Evolutionary conservation across 192 early-diverging fungal genomes (phyloP), one percentile per base, ranked within the genome.

Genomic region (Coemansia sp.): DNA sequence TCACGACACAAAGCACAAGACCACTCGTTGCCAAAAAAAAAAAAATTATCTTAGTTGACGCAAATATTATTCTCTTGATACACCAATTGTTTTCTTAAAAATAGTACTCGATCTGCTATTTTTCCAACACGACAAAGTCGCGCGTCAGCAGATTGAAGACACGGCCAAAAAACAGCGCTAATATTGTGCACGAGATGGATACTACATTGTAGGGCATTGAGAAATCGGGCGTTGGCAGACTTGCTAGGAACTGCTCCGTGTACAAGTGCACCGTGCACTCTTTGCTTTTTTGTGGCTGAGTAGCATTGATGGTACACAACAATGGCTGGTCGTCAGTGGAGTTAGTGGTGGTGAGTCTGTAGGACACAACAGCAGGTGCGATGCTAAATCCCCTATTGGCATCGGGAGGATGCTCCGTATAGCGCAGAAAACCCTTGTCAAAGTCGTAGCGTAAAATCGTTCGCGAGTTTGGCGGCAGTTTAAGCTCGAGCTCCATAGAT

Each of bases 171-270:
- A 93, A 96, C 47, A 97, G 74, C 7, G 94, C 94, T 59, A 98
- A 86, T 6, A 97, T 86, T 0, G 97, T 99, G 65, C 94, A 97
- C 9, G 95, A 94, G 76, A 98, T 84, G 1, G 97, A 96, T 56
- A 99, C 95, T 52, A 98, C 95, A 79, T 99, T 99, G 82, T 99
- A 99, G 0, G 95, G 95, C 97, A 99, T 99, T 53, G 89, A 92
- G 58, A 99, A 99, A 64, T 99, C 97, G 4, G 97, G 95, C 6
- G 95, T 97, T 1, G 97, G 95, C 52, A 97, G 83, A 57, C 87
- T 89, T 49, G 96, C 85, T 27, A 98, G 81, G n/a, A 97, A 63
- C 10, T 87, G 86, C 68, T 96, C 93, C 0, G 93, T 94, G 65
- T 93, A 95, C 4, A 94, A 69, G 8, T 86, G 73, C 57, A 79